Evolutionary conservation across 2,329 filamentous ascomycete genomes (phyloP), one percentile per base, ranked within the genome.

Genomic region (Periconia sp.): DNA sequence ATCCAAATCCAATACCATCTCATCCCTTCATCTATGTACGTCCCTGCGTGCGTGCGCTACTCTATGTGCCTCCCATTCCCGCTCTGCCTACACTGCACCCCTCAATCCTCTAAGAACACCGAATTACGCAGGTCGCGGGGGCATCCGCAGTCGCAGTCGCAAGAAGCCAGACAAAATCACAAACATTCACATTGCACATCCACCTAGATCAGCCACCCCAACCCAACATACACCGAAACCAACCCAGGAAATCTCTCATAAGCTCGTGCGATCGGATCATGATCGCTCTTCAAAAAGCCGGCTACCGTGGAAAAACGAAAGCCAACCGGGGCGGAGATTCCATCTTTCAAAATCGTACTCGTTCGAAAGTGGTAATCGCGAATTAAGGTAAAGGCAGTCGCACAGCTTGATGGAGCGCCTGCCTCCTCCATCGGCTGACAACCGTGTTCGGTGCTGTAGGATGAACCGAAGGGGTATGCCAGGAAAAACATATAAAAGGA

Each of bases 391-490:
- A 50, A 13, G 17, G 12, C 34, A 34, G 41, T 26, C 57, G 51
- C 50, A 45, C 46, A 59, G 56, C 58, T 42, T 16, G 52, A 65
- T 63, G 64, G 61, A 68, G 66, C 65, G 64, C 66, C 66, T 66
- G 61, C 61, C 63, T 68, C 66, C 65, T 67, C 65, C 65, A 66
- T 60, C 52, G 43, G 19, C 32, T 24, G 19, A n/a, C 18, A 35
- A 35, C 21, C 32, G 32, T n/a, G n/a, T 13, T 34, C 17, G 18
- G 19, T 9, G n/a, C n/a, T n/a, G n/a, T 43, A 22, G 51, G 48
- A 50, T 45, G 38, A 46, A 40, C 40, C 39, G 29, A 48, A 52
- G 28, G 26, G 48, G 52, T 54, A 52, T 57, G 51, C 43, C 43
- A 52, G 37, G 11, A n/a, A 30, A 30, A 30, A n/a, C 5, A 30